Base-by-base conservation (phyloP, 2,329 filamentous ascomycete genomes). In the Pestalotiopsis sp. region DNA sequence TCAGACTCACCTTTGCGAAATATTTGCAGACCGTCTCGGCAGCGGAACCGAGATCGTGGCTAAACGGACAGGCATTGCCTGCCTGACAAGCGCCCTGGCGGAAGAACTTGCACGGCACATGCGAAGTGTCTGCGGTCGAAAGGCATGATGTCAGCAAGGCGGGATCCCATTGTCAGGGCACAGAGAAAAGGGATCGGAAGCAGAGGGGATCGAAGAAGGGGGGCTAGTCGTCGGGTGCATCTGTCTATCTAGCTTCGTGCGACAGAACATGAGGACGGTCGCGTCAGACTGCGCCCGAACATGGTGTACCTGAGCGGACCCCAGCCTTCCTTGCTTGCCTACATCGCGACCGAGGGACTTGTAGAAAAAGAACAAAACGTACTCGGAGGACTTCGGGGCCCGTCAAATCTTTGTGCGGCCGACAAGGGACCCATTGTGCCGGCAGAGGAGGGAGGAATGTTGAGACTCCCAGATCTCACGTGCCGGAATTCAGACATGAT, bases 71-170 rank as follows among this genome's bases (percentile, higher is more conserved):
- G 73, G 95, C 94, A 79, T 93, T 93, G 75, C 96, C 96, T 68
- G 96, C 96, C 87, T 98, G 95, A 81, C 96, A 99, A 76, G 94
- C 91, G 79, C 95, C 95, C 84, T 97, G 94, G 66, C 94, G 91
- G 82, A 96, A 99, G 92, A 99, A 99, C 87, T 98, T 98, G 92
- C 96, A 99, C 52, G 96, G 96, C 59, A 99, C 96, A 84, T 98
- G 96, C 71, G 95, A 92, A 20, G 96, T 97, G 81, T 97, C 95
- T 98, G 68, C 71, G 58, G 45, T 23, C 36, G 39, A 59, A 61
- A 12, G 14, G 36, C 38, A 64, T 41, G 17, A 60, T 39, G 64
- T 67, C 49, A 57, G 68, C 58, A 59, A 20, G 49, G 58, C 64
- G 23, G 27, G 27, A 41, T 36, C n/a, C 20, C 41, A 36, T 55